Conservation (phyloP, 2,329 filamentous ascomycete genomes). For the Dothidotthia symphoricarpi region DNA sequence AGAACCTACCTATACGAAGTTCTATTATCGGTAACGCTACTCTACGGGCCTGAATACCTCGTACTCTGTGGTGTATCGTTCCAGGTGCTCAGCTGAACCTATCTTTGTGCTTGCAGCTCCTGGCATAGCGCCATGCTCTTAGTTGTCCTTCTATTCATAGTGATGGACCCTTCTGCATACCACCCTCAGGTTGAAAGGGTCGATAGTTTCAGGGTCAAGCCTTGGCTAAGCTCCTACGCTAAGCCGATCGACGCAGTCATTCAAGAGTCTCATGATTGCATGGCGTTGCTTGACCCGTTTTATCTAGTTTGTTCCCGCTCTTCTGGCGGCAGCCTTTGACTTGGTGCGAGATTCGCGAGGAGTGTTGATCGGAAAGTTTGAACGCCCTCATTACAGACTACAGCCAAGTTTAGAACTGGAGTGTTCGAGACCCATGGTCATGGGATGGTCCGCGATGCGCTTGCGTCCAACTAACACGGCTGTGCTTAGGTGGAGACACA, state of each 20-base stretch:
- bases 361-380: neutral
- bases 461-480: conserved; percentile 5
- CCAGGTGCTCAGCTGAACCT: too few species aligned
- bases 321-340: neutral
- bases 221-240: conserved; percentile 19
- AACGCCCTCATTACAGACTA: neutral
- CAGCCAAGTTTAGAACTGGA: conserved; percentile 1
- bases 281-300: conserved; percentile 26
- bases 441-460: conserved; percentile 8
- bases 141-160: too few species aligned
- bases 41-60: too few species aligned
- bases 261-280: conserved; percentile 15
- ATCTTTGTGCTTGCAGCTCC: too few species aligned
- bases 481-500: conserved; percentile 10
- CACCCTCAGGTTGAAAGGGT: conserved; percentile 4
- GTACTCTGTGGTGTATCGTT: too few species aligned
- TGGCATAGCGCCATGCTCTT: too few species aligned
- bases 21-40: too few species aligned
- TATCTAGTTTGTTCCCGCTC: neutral
- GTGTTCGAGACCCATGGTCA: conserved; percentile 6
- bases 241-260: conserved; percentile 13
- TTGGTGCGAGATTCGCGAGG: neutral
- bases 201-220: conserved; percentile 19
- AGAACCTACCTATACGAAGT: too few species aligned
- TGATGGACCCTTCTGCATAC: too few species aligned